These are phyloP conservation scores for Fraxinus angustifolia DNA, from an alignment of 305 asterid species.

Conservation along the genomic window DNA sequence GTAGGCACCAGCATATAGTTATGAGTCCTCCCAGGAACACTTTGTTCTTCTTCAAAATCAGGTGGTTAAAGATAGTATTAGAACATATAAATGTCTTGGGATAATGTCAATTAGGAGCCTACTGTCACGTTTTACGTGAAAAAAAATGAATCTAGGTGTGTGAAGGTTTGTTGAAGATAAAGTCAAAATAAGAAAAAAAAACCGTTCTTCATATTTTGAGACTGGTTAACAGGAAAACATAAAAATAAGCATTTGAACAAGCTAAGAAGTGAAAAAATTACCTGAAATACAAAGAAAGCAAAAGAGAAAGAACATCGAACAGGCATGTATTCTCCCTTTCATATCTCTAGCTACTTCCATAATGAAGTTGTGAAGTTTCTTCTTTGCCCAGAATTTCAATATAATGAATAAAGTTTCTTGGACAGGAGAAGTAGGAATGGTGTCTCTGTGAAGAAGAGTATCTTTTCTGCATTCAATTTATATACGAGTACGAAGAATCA, in stretches of 20 bases:
- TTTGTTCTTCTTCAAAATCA: background rate
- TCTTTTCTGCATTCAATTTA: conserved; percentile 3
- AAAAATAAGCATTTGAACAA: background rate
- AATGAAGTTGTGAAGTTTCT: background rate
- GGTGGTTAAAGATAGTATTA: background rate
- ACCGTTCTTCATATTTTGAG: background rate
- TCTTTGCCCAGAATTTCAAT: background rate
- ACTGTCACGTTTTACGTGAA: background rate
- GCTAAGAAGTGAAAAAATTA: background rate
- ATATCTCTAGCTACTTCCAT: background rate
- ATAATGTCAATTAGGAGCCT: background rate
- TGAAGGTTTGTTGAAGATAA: background rate
- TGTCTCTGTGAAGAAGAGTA: conserved; percentile 10
- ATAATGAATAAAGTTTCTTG: background rate
- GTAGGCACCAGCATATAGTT: background rate
- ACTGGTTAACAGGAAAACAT: background rate
- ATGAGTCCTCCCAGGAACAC: background rate
- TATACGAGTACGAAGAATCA: conserved; percentile 6
- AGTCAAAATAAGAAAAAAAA: background rate
- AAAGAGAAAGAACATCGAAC: conserved; percentile 4
- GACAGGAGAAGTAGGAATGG: background rate
- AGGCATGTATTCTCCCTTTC: background rate
- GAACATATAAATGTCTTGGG: background rate
- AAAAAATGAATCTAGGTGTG: background rate
- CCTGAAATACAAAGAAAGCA: conserved; percentile 7